Conservation (phyloP, 106 monocot species). For the Amphibolis antarctica region DNA sequence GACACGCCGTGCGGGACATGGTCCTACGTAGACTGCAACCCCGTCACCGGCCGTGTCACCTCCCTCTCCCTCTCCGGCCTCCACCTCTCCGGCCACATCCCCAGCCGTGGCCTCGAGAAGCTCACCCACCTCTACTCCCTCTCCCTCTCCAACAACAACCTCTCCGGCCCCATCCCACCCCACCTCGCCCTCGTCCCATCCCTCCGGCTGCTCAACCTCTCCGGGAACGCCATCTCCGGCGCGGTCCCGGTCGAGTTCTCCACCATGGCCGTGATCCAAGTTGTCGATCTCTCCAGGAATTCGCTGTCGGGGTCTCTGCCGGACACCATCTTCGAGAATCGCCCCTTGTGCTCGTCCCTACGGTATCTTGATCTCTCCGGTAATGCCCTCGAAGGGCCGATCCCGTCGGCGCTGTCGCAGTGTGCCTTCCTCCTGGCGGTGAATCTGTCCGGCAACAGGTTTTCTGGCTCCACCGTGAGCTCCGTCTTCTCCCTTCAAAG, state of each 20-base stretch:
- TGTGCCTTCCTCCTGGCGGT: constrained; percentile 41
- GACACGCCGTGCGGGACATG: constrained; percentile 50
- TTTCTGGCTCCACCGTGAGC: constrained; percentile 36
- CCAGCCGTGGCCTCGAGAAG: constrained; percentile 33
- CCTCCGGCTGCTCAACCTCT: constrained; percentile 36
- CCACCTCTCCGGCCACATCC: constrained; percentile 37
- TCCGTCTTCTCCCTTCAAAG: constrained; percentile 26
- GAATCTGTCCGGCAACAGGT: constrained; percentile 53
- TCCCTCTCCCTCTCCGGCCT: constrained; percentile 36
- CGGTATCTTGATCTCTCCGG: constrained; percentile 36
- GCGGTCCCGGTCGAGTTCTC: constrained; percentile 27
- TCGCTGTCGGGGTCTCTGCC: constrained; percentile 39
- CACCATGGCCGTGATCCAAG: constrained; percentile 17
- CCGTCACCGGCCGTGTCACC: constrained; percentile 30
- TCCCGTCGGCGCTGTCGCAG: constrained; percentile 30
- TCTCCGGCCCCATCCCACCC: constrained; percentile 40
- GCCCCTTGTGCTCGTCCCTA: constrained; percentile 25
- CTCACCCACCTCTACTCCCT: constrained; percentile 32
- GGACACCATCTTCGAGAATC: constrained; percentile 17
- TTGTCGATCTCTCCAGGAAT: constrained; percentile 56
- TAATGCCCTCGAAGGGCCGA: constrained; percentile 44
- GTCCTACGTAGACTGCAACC: constrained; percentile 52
- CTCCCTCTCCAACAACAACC: constrained; percentile 41
- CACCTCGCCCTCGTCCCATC: constrained; percentile 28
- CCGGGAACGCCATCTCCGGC: constrained; percentile 44